phyloP scores from a whole-genome alignment of 495 filamentous ascomycete genomes.

The Aspergillus saccharolyticus region DNA sequence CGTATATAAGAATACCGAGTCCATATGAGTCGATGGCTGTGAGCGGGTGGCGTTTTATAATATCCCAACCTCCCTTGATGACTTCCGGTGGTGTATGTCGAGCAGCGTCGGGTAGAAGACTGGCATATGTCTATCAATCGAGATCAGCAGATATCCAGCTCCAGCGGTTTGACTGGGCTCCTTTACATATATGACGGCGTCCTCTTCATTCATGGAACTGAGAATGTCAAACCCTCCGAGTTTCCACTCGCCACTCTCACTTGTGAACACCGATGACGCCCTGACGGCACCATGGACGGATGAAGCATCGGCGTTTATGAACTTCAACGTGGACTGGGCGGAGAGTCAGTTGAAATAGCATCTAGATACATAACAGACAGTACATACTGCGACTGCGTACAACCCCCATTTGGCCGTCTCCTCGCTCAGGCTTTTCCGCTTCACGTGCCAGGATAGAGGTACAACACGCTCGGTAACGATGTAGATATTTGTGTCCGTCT shows the following conservation, averaged over 20 bases:
- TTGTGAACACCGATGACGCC: constrained; percentile 79
- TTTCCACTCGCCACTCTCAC: constrained; percentile 98
- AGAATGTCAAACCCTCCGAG: constrained; percentile 88
- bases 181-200: constrained; percentile 84
- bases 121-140: constrained; percentile 65
- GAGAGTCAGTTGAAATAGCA: constrained; percentile 2
- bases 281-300: constrained; percentile 85
- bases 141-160: constrained; percentile 1
- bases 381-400: constrained; percentile 69
- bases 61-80: constrained; percentile 79
- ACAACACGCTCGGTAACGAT: constrained; percentile 88
- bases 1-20: constrained; percentile 77
- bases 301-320: constrained; percentile 88
- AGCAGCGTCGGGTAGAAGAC: constrained; percentile 74
- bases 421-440: constrained; percentile 71
- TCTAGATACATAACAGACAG: neutral
- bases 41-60: constrained; percentile 75
- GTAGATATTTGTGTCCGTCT: constrained; percentile 91
- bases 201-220: constrained; percentile 92
- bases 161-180: neutral
- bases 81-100: constrained; percentile 84
- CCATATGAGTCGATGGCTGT: constrained; percentile 81
- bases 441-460: constrained; percentile 81
- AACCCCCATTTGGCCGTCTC: constrained; percentile 97
- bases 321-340: constrained; percentile 77